A percentile compares a stretch with the other conserved stretches of the same genome.
Evolutionary conservation across 1,284 basidiomycete genomes (phyloP).

Genomic region (Apiotrichum laibachii): DNA sequence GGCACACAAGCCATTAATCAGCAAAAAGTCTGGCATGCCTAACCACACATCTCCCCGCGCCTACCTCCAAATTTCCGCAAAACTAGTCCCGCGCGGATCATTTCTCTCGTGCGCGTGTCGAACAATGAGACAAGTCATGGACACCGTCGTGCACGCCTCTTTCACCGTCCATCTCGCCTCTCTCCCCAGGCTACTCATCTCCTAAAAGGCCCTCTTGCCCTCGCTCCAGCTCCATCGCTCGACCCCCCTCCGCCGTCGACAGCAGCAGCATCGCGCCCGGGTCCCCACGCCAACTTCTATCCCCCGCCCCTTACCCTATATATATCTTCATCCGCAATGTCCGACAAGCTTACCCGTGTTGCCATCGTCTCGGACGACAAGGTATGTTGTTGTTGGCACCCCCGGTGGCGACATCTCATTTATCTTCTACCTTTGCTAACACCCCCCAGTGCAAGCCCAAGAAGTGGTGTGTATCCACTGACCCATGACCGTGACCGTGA

Average conservation of each 20-base stretch:
- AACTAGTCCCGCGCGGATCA: no score
- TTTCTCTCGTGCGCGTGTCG: no score
- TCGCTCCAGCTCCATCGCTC: background rate
- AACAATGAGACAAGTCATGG: no score
- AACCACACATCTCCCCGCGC: no score
- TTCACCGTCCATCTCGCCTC: background rate
- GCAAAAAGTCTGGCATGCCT: no score
- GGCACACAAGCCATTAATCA: no score
- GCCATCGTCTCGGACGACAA: constrained; percentile 88
- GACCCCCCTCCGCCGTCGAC: background rate
- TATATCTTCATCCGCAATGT: constrained; percentile 26
- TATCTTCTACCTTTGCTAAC: constrained; percentile 1
- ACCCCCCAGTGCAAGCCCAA: constrained; percentile 76
- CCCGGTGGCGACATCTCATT: no score
- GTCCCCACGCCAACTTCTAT: no score
- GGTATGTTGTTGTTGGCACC: constrained; percentile 34
- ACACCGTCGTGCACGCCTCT: no score
- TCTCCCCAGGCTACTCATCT: no score
- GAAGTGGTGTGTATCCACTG: constrained; percentile 45
- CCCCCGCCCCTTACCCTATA: background rate
- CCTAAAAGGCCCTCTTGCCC: background rate
- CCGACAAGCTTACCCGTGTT: constrained; percentile 90
- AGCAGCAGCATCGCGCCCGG: no score
- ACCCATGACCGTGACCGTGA: background rate
- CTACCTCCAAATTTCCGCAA: no score